Base-by-base conservation (phyloP, 2,329 filamentous ascomycete genomes). In the Cucurbitaria berberidis region DNA sequence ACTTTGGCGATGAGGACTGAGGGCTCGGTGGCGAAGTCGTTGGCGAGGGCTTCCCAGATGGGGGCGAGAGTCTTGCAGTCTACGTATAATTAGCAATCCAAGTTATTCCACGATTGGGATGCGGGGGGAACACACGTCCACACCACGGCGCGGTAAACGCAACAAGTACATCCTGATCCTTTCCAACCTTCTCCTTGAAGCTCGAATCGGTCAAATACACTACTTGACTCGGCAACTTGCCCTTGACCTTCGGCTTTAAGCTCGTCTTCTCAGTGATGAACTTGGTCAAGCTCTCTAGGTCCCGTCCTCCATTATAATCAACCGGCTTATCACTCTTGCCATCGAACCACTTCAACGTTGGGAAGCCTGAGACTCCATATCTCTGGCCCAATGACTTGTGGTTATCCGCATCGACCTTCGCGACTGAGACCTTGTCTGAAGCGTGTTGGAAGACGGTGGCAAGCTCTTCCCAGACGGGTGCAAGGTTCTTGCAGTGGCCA, bases 111-210 rank as follows among this genome's bases (percentile, higher is more conserved):
- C 13, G 43, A 10, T 21, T 15, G 5, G 27, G 27, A 5, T 11
- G 35, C 11, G 22, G 26, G 3, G 15, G 55, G 63, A 26, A 89
- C 92, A 79, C 86, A 98, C 95, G 93, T 76, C 93, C 93, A 78
- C 95, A 99, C 95, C 93, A 98, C 47, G 95, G 93, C 47, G 95
- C 93, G 66, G 96, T 99, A 78, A 99, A 99, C 40, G 96, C 93
- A 74, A 99, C 93, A 49, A 99, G 78, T 18, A 96, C 91, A 77
- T 96, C 83, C 84, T 96, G 92, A 60, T 96, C 90, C 45, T 86
- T 82, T 60, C 93, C 93, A 79, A 97, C 82, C 54, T 84, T 81
- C 73, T 87, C 80, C 77, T 87, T 85, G 79, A 98, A 98, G 53
- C 85, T 86, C 64, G 82, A 76, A 70, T 98, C 92, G 45, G 84